phyloP scores from a whole-genome alignment of 805 yeast genomes.

The Vanderwaltozyma polyspora region DNA sequence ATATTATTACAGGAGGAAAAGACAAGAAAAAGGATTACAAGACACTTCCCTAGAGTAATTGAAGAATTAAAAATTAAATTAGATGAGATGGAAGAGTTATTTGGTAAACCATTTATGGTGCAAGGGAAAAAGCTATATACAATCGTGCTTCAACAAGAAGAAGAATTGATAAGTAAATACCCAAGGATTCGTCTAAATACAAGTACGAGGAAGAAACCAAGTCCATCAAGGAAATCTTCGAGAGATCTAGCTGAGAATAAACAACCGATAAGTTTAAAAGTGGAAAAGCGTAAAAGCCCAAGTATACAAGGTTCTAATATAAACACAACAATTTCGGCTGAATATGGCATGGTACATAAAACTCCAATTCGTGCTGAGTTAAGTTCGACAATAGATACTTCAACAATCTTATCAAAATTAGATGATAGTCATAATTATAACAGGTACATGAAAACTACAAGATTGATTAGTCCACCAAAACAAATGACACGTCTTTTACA shows the following conservation, averaged over 20 bases:
- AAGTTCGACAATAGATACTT: neutral
- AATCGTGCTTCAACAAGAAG: conserved; percentile 22
- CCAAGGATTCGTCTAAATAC: conserved; percentile 24
- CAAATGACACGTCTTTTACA: conserved; percentile 7
- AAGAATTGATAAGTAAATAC: conserved; percentile 22
- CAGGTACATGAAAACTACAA: neutral
- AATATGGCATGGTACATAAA: neutral
- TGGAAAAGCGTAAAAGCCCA: neutral
- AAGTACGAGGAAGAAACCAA: neutral
- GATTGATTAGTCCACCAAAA: neutral
- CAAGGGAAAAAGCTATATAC: conserved; percentile 20
- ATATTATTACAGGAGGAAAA: conserved; percentile 73
- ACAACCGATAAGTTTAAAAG: neutral
- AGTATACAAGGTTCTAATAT: neutral
- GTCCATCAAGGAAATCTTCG: neutral
- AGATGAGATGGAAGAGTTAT: conserved; percentile 35
- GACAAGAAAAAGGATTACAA: conserved; percentile 53
- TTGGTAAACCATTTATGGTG: conserved; percentile 28
- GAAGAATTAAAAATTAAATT: conserved; percentile 39
- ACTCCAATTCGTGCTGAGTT: conserved; percentile 3
- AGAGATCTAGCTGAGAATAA: neutral
- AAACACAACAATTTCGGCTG: neutral
- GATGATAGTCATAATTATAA: neutral
- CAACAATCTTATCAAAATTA: neutral
- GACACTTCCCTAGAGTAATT: conserved; percentile 55